Evolutionary conservation across 2,329 filamentous ascomycete species (phyloP), one percentile per base, ranked within the genome.

Genomic region (Aureobasidium leucospermi): DNA sequence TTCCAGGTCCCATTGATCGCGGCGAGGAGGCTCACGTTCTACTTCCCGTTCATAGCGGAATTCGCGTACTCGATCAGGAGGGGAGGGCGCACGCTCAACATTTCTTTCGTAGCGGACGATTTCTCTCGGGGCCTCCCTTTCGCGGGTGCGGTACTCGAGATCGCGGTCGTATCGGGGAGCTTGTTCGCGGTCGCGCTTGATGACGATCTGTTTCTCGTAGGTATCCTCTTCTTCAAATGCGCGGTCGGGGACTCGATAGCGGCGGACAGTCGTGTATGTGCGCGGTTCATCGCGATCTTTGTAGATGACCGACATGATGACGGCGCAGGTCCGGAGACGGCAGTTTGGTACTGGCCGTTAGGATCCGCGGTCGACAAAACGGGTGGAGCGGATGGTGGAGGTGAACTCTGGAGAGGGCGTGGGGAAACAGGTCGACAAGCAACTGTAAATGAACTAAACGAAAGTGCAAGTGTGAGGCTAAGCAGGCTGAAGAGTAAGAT

Each of bases 181-280:
- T 5, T 63, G 55, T 43, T 66, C 63, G 15, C 64, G 60, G 31
- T 72, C 70, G 47, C 68, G 65, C 62, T 78, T 73, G 62, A 82
- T 75, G 60, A 77, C 74, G 64, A 79, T 78, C 65, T 80, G 78
- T 56, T 77, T 72, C 61, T 77, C 75, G 23, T 68, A 65, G 36
- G 65, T 65, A 34, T 67, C 63, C 9, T 59, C 58, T 29, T 60
- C 60, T 15, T 59, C 78, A 4, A 59, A 53, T 28, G 56, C 72
- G 60, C 73, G 73, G 57, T 81, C 78, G 52, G 79, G 78, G n/a
- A 79, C 70, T 62, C 78, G 76, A 74, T 86, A 86, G 66, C 83
- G 81, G 68, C 82, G 83, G 65, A 85, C 79, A 6, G 80, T 82
- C 64, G 79, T 81, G 66, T 78, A 80, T 38, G 73, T 76, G 57